Percentiles rank a stretch among this genome's conserved stretches.
phyloP scores from a whole-genome alignment of 805 yeast genomes.

The Yamadazyma akitaensis region DNA sequence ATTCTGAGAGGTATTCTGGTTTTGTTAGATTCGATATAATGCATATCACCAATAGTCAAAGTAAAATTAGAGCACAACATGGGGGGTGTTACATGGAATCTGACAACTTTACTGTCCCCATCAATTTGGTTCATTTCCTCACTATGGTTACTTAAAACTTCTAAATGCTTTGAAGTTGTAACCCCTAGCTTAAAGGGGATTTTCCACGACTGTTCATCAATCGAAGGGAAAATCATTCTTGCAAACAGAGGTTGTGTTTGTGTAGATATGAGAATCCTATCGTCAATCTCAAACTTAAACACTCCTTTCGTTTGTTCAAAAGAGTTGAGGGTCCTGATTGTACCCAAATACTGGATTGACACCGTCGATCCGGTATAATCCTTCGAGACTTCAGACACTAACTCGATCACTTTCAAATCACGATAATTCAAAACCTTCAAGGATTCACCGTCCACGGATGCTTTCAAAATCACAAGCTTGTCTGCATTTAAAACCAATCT shows the following conservation, averaged over 20 bases:
- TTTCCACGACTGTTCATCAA: conserved; percentile 62
- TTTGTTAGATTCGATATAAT: conserved; percentile 30
- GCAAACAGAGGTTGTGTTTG: conserved; percentile 72
- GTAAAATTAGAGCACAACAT: conserved; percentile 66
- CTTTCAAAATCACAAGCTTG: conserved; percentile 11
- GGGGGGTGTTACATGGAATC: conserved; percentile 52
- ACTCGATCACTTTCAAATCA: conserved; percentile 2
- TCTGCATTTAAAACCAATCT: conserved; percentile 8
- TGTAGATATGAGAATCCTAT: conserved; percentile 58
- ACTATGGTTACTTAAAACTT: conserved; percentile 50
- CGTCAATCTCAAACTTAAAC: conserved; percentile 43
- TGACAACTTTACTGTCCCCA: conserved; percentile 20
- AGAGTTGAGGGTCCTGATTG: conserved; percentile 8
- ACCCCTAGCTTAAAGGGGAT: conserved; percentile 49
- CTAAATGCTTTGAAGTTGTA: conserved; percentile 42
- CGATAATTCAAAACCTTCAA: conserved; percentile 4
- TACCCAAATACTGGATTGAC: conserved; percentile 11
- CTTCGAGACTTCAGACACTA: conserved; percentile 12
- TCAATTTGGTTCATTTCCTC: conserved; percentile 18
- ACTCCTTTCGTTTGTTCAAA: conserved; percentile 13
- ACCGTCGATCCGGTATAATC: conserved; percentile 9
- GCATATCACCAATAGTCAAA: conserved; percentile 67
- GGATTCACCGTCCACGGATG: conserved; percentile 7
- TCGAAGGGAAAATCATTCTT: conserved; percentile 59
- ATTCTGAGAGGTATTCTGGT: conserved; percentile 44